Evolutionary conservation across 225 moss, liverwort and hornwort genomes (phyloP).

Genomic region (Marchantia polymorpha): DNA sequence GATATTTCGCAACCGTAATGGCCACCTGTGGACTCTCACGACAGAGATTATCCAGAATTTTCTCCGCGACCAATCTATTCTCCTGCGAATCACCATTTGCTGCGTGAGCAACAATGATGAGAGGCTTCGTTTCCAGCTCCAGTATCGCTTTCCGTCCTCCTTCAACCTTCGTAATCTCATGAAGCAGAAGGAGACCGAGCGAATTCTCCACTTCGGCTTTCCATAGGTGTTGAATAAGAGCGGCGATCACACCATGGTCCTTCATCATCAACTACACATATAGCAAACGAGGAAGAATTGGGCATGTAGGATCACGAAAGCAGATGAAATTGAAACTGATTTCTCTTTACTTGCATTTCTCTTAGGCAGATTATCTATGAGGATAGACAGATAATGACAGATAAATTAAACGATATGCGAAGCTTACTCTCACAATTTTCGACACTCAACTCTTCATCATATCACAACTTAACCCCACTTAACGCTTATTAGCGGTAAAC

Average conservation of each 20-base stretch:
- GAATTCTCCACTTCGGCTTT: slow-evolving; percentile 35
- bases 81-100: slow-evolving; percentile 34
- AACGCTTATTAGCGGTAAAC: no score
- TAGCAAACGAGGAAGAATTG: not conserved
- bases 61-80: slow-evolving; percentile 37
- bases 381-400: no score
- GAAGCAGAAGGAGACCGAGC: slow-evolving; percentile 42
- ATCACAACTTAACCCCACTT: no score
- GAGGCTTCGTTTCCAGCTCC: slow-evolving; percentile 33
- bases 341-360: no score
- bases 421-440: no score
- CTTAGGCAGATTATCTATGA: no score
- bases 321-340: no score
- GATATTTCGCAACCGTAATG: slow-evolving; percentile 44
- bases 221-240: slow-evolving; percentile 43
- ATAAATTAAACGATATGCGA: no score
- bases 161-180: slow-evolving; percentile 46
- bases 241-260: slow-evolving; percentile 38
- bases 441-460: no score
- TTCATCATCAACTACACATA: slow-evolving; percentile 38
- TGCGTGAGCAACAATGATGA: slow-evolving; percentile 46
- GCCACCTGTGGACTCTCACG: slow-evolving; percentile 40
- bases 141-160: slow-evolving; percentile 42
- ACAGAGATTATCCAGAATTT: slow-evolving; percentile 43
- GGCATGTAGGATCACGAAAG: no score